Percentiles rank a stretch among this genome's conserved stretches.
Conservation (phyloP, 306 rosid genomes). For the Gynostemma pentaphyllum region DNA sequence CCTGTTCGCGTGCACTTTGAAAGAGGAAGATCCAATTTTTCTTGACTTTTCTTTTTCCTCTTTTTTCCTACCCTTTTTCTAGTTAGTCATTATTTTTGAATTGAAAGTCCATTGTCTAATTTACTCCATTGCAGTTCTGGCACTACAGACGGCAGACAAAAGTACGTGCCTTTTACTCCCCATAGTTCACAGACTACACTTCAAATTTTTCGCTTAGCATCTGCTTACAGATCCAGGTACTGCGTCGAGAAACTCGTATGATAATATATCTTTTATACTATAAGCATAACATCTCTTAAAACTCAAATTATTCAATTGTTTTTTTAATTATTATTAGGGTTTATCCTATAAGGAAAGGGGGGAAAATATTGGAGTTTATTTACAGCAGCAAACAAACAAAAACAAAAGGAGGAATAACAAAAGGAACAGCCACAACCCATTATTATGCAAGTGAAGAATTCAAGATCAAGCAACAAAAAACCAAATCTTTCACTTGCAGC, state of each 20-base stretch:
- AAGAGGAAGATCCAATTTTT: too few species aligned
- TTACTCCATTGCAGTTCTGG: slow-evolving; percentile 53
- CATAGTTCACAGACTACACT: slow-evolving; percentile 91
- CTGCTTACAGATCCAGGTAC: slow-evolving; percentile 86
- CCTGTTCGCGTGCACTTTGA: neutral
- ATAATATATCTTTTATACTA: too few species aligned
- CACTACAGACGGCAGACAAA: slow-evolving; percentile 88
- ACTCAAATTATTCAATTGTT: too few species aligned
- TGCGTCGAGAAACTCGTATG: too few species aligned
- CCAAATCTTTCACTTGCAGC: slow-evolving; percentile 71
- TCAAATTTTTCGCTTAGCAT: slow-evolving; percentile 69
- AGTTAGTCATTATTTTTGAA: neutral
- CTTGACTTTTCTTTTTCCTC: too few species aligned
- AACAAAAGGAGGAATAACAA: slow-evolving; percentile 63
- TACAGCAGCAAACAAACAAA: slow-evolving; percentile 70
- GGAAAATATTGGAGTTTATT: slow-evolving; percentile 66
- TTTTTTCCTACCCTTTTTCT: neutral
- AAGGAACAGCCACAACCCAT: slow-evolving; percentile 90
- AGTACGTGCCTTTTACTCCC: slow-evolving; percentile 68
- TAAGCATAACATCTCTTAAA: too few species aligned
- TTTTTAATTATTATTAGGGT: too few species aligned
- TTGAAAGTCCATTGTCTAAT: neutral
- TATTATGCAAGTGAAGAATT: slow-evolving; percentile 77
- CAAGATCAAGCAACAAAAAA: slow-evolving; percentile 65
- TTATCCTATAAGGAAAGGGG: slow-evolving; percentile 69